Evolutionary conservation across 2,329 filamentous ascomycete species (phyloP).

Genomic region (Venturia aucupariae): DNA sequence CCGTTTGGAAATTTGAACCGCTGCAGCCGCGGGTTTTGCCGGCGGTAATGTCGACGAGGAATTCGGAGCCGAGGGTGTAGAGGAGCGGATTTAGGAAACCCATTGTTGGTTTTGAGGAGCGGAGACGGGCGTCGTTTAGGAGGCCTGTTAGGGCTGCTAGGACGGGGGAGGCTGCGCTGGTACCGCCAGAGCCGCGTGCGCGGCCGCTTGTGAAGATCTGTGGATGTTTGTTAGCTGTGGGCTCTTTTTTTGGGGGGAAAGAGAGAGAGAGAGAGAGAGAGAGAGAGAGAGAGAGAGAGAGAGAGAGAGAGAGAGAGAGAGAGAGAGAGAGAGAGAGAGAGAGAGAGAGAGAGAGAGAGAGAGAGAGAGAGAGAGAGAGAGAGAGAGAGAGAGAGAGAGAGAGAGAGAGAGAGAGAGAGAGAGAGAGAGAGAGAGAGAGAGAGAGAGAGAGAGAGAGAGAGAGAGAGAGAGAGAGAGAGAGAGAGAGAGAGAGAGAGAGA

Average conservation of each 20-base stretch:
- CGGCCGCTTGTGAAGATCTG: conserved; percentile 7
- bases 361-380: too few species aligned
- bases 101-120: conserved; percentile 34
- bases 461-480: too few species aligned
- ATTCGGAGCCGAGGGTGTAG: conserved; percentile 27
- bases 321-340: too few species aligned
- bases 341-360: too few species aligned
- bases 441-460: too few species aligned
- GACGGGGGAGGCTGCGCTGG: conserved; percentile 32
- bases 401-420: too few species aligned
- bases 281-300: too few species aligned
- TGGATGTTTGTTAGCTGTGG: neutral
- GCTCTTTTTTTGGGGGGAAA: neutral
- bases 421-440: too few species aligned
- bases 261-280: too few species aligned
- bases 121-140: conserved; percentile 48
- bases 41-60: conserved; percentile 22
- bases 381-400: too few species aligned
- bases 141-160: conserved; percentile 47
- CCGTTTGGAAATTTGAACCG: conserved; percentile 11
- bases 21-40: conserved; percentile 28
- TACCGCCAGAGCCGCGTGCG: conserved; percentile 7
- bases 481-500: too few species aligned
- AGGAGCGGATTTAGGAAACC: conserved; percentile 50
- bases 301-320: too few species aligned